A percentile compares a stretch with the other conserved stretches of the same genome.
phyloP scores from a whole-genome alignment of 768 basidiomycete species.

The Hypholoma sublateritium region DNA sequence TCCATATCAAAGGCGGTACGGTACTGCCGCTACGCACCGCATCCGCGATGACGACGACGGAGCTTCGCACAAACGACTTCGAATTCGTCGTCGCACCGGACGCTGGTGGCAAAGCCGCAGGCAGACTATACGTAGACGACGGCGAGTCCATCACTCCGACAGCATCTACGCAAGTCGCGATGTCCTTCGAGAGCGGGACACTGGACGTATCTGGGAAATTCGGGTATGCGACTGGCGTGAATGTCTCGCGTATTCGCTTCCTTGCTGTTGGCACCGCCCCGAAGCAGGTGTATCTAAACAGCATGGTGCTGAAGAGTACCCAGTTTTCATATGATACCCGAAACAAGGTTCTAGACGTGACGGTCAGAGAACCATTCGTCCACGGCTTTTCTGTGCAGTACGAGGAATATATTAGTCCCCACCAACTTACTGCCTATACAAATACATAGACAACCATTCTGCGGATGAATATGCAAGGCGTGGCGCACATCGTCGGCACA shows the following conservation, averaged over 20 bases:
- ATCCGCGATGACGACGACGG: conserved; percentile 61
- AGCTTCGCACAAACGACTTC: conserved; percentile 54
- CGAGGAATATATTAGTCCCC: too few relatives aligned
- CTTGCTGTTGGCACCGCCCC: conserved; percentile 34
- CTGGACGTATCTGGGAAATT: conserved; percentile 38
- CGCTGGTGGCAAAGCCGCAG: conserved; percentile 48
- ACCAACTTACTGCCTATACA: too few relatives aligned
- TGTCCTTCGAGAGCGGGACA: conserved; percentile 28
- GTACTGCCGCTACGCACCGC: conserved; percentile 56
- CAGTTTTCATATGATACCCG: conserved; percentile 33
- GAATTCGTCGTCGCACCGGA: conserved; percentile 64
- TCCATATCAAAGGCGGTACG: conserved; percentile 60
- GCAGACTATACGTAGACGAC: conserved; percentile 63
- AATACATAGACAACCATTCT: too few relatives aligned
- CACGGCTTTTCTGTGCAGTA: conserved; percentile 13
- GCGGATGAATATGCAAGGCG: too few relatives aligned
- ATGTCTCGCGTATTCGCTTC: conserved; percentile 36
- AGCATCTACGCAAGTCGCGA: conserved; percentile 29
- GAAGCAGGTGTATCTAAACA: conserved; percentile 27
- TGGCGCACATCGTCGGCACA: too few relatives aligned
- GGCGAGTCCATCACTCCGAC: conserved; percentile 49
- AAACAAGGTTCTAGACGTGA: conserved; percentile 44
- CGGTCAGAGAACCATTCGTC: conserved; percentile 35
- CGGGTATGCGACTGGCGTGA: conserved; percentile 37
- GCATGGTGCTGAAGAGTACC: conserved; percentile 18